A percentile compares a stretch with the other conserved stretches of the same genome.
Evolutionary conservation across 2,329 filamentous ascomycete genomes (phyloP).

Genomic region (Ceratocystis cubensis): DNA sequence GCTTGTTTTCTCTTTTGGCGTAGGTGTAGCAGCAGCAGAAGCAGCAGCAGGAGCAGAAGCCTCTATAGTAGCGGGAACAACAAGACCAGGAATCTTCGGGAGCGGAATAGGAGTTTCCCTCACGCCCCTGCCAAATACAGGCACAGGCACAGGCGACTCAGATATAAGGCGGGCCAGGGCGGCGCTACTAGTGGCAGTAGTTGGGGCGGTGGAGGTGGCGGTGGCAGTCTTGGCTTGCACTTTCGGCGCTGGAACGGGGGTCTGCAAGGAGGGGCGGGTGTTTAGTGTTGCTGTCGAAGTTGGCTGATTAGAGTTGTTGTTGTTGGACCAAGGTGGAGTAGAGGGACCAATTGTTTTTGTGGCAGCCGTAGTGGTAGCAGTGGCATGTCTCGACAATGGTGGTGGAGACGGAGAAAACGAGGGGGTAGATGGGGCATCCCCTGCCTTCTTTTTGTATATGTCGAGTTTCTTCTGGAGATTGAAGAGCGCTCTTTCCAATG

Average conservation of each 20-base stretch:
- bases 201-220: background rate
- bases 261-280: background rate
- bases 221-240: background rate
- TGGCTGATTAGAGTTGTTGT: slow-evolving; percentile 7
- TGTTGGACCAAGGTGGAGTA: slow-evolving; percentile 1
- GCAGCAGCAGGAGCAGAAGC: background rate
- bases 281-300: slow-evolving; percentile 9
- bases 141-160: slow-evolving; percentile 1
- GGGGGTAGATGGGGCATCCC: background rate
- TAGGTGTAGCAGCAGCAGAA: background rate
- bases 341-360: background rate
- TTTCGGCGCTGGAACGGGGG: slow-evolving; percentile 3
- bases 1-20: background rate
- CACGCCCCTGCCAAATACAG: background rate
- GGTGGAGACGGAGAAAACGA: background rate
- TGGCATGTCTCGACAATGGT: background rate
- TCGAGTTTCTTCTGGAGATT: background rate
- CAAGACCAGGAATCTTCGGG: background rate
- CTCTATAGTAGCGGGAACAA: background rate
- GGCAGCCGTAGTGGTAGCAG: background rate
- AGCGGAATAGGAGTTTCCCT: background rate
- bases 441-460: background rate
- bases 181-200: background rate
- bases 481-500: background rate
- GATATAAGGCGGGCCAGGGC: background rate